Percentiles rank a stretch among this genome's conserved stretches.
Conservation (phyloP, 331 rosid species). For the Erythrophleum ivorense region DNA sequence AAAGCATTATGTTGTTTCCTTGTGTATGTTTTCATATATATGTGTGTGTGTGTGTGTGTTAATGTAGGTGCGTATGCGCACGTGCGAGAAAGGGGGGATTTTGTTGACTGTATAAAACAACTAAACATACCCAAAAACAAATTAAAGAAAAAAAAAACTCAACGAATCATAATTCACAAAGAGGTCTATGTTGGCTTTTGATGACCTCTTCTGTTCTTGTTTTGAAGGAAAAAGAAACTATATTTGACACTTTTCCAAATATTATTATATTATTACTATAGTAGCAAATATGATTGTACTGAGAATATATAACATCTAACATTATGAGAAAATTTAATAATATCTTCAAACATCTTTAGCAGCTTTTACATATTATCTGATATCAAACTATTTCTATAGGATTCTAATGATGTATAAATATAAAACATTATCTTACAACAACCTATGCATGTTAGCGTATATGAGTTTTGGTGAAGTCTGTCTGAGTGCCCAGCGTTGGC, state of each 20-base stretch:
- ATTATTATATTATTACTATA: neutral
- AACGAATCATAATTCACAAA: neutral
- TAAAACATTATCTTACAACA: neutral
- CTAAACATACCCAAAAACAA: neutral
- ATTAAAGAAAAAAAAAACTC: neutral
- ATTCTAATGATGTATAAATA: neutral
- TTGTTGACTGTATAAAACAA: neutral
- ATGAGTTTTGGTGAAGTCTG: neutral
- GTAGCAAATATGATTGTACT: neutral
- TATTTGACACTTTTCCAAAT: conserved; percentile 1
- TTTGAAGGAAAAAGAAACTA: neutral
- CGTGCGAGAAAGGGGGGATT: neutral
- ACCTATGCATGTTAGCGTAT: neutral
- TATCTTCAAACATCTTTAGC: neutral
- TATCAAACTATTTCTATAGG: neutral
- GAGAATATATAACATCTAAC: neutral
- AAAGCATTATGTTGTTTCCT: conserved; percentile 9
- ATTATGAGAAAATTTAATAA: neutral
- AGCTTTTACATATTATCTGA: neutral
- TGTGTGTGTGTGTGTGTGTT: too few relatives aligned
- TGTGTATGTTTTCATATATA: neutral
- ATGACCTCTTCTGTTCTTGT: neutral
- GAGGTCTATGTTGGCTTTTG: neutral
- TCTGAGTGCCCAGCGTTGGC: neutral
- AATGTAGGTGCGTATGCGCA: neutral